A percentile compares a stretch with the other conserved stretches of the same genome.
Evolutionary conservation across 129 eudicot species (phyloP).

Genomic region (Tagetes erecta): DNA sequence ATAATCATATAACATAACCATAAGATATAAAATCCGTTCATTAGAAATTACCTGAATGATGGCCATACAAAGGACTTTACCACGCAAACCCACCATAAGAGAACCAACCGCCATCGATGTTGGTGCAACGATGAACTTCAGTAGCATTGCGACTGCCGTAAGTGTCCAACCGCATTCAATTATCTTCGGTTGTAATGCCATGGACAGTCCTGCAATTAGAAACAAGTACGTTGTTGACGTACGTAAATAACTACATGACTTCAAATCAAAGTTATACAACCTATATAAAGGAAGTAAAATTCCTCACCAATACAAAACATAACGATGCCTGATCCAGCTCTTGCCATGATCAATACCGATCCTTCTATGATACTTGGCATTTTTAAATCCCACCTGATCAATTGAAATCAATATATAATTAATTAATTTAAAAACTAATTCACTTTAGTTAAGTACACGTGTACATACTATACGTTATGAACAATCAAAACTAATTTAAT

Average conservation of each 20-base stretch:
- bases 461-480: too few species aligned
- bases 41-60: slow-evolving; percentile 53
- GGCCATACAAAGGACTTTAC: slow-evolving; percentile 50
- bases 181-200: slow-evolving; percentile 65
- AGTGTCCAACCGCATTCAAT: slow-evolving; percentile 57
- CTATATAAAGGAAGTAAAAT: neutral
- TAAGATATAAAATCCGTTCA: neutral
- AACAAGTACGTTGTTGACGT: too few species aligned
- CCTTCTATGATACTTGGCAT: slow-evolving; percentile 77
- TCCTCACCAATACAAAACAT: slow-evolving; percentile 86
- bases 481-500: too few species aligned
- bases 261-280: neutral
- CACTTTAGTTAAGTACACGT: too few species aligned
- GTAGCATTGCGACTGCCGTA: slow-evolving; percentile 48
- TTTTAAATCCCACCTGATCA: slow-evolving; percentile 58
- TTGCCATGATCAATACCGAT: slow-evolving; percentile 68
- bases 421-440: neutral
- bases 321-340: slow-evolving; percentile 87
- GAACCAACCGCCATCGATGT: slow-evolving; percentile 46
- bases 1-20: neutral
- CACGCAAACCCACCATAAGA: slow-evolving; percentile 47
- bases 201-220: slow-evolving; percentile 49
- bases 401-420: neutral
- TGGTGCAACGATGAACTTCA: slow-evolving; percentile 61
- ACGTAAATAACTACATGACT: too few species aligned